Evolutionary conservation across 2,329 filamentous ascomycete genomes (phyloP), one percentile per base, ranked within the genome.

Genomic region (Hypoxylon sp.): DNA sequence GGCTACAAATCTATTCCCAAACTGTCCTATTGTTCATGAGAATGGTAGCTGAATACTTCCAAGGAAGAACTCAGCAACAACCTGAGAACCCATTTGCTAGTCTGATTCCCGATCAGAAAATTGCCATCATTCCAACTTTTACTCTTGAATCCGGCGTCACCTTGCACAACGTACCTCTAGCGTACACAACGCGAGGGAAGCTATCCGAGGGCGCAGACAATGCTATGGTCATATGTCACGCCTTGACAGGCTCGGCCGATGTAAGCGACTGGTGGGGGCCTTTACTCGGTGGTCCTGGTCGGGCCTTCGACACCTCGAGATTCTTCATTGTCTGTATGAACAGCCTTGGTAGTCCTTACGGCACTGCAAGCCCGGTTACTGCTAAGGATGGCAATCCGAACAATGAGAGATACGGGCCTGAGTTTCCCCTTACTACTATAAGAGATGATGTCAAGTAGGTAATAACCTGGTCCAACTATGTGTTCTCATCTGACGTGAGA

Each of bases 391-490:
- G 93, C 13, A 87, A 96, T 71, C 80, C 85, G 15, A 82, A 82
- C 53, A 88, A 91, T 66, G 93, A 87, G 17, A 86, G 87, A 70
- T 99, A 99, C 74, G 95, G 95, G 0, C 95, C 95, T 1, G 95
- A 99, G 74, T 99, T 99, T 71, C 95, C 95, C 48, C 81, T 99
- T 67, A 97, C 95, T 0, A 98, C 95, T 0, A 92, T 99, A 67
- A 85, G 94, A 69, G 95, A 99, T 76, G 95, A 99, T 80, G 94
- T 98, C 55, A 93, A 91, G 91, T 95, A 80, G 81, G 90, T 77
- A 28, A 28, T 63, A 58, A 34, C 28, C 7, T 13, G 13, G 11
- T 20, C 37, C 10, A 51, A 54, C 20, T 55, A 19, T 43, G 54
- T 49, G 59, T 50, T 60, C 19, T 41, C 51, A 47, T 69, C 76